Evolutionary conservation across 148 eudicot species (phyloP).

Genomic region (Chenopodium album): DNA sequence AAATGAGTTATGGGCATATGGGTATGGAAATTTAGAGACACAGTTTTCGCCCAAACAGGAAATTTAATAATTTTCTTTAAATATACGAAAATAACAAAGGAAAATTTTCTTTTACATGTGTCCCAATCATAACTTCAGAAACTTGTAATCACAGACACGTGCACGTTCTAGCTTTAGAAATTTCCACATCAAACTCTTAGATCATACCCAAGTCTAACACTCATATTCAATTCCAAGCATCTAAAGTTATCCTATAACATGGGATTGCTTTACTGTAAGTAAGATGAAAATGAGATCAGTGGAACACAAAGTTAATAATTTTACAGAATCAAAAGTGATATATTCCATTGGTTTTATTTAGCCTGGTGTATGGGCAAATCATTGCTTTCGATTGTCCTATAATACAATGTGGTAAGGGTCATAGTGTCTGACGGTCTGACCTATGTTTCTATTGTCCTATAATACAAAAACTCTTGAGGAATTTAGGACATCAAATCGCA

Average conservation of each 20-base stretch:
- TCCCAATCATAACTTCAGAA: background rate
- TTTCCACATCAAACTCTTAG: background rate
- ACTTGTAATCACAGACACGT: background rate
- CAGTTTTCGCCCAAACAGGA: background rate
- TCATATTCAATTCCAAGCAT: background rate
- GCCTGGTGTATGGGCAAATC: too few relatives aligned
- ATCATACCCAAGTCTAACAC: background rate
- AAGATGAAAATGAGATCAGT: too few relatives aligned
- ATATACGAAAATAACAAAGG: background rate
- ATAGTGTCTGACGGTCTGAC: too few relatives aligned
- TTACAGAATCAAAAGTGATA: too few relatives aligned
- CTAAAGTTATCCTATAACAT: background rate
- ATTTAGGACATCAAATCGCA: too few relatives aligned
- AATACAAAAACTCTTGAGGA: background rate
- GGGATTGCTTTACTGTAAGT: background rate
- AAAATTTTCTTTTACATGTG: background rate
- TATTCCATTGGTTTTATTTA: too few relatives aligned
- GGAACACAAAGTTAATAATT: too few relatives aligned
- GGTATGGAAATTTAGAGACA: background rate
- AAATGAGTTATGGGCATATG: background rate
- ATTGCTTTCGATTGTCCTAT: too few relatives aligned
- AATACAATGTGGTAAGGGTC: background rate
- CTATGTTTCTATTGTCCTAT: too few relatives aligned
- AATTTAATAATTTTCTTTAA: background rate
- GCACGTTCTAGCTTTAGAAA: background rate